A percentile compares a stretch with the other conserved stretches of the same genome.
Conservation (phyloP, 441 rosid species). For the Adansonia rubrostipa region DNA sequence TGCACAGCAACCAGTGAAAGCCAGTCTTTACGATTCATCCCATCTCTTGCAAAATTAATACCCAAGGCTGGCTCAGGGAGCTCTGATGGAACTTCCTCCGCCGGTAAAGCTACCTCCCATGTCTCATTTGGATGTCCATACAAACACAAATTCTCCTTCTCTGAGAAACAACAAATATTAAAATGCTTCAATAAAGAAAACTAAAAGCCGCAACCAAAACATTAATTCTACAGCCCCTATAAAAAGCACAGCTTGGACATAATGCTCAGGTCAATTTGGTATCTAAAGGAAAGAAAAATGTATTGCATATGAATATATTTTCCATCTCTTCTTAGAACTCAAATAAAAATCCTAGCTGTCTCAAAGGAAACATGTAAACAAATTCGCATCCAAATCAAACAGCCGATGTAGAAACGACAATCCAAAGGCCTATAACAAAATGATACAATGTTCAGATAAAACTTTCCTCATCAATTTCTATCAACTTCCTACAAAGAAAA, state of each 20-base stretch:
- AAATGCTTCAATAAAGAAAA: neutral
- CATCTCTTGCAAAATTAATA: conserved; percentile 86
- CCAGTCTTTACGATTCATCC: conserved; percentile 86
- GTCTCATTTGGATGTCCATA: conserved; percentile 76
- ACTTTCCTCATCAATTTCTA: neutral
- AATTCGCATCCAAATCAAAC: neutral
- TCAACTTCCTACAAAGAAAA: neutral
- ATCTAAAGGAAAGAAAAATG: neutral
- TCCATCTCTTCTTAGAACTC: neutral
- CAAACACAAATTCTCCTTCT: conserved; percentile 84
- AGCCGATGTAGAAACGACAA: neutral
- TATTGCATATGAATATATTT: neutral
- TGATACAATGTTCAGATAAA: neutral
- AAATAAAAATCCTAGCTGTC: neutral
- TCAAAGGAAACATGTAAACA: neutral
- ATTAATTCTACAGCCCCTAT: neutral
- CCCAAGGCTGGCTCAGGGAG: conserved; percentile 89
- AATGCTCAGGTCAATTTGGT: neutral
- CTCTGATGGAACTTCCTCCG: conserved; percentile 89
- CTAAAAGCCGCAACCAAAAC: neutral
- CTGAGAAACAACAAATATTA: conserved; percentile 33
- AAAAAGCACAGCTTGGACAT: neutral
- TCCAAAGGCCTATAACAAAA: neutral
- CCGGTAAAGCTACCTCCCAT: conserved; percentile 83
- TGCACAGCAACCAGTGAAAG: conserved; percentile 82